Base-by-base conservation (phyloP, 805 yeast species). In the Limtongia smithiae region DNA sequence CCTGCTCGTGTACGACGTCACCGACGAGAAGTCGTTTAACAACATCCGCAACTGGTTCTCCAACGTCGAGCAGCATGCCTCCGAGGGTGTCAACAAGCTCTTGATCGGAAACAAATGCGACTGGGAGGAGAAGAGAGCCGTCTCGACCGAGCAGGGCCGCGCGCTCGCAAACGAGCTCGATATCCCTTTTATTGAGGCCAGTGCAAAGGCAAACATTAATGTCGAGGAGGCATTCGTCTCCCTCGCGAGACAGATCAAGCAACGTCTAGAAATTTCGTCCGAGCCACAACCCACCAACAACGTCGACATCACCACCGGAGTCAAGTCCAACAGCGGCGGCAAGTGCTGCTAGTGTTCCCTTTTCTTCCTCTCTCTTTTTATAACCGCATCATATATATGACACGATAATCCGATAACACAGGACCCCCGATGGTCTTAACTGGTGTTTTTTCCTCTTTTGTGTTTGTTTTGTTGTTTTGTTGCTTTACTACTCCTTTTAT, bases 41-140 rank as follows among this genome's bases (percentile, higher is more conserved):
- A 86, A 89, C 65, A 87, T 93, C 55, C 87, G 87, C 66, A 86
- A 85, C 63, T 93, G 99, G 99, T 88, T 80, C 73, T 82, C 85
- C 62, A 91, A 97, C 14, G 97, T 93, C 41, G 85, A 88, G 66
- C 96, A 90, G 68, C 96, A 93, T 62, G 98, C 97, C 35, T 85
- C 84, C 61, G 97, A 90, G 58, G 96, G 90, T 64, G 96, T 96
- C 12, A 95, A 89, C 69, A 76, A 93, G 65, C 82, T 91, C 65
- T 75, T 93, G 59, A 97, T 93, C 14, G 99, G 97, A 57, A 93
- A 46, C 76, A 93, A 93, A 75, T 83, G 85, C 67, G 99, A 93
- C 65, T 93, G 90, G 71, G 82, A 77, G 44, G 91, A 82, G 54
- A 79, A 85, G 59, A 82, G 98, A 70, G 50, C 54, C 49, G 95